Base-by-base conservation (phyloP, 768 basidiomycete species). In the Mycena olivaceomarginata region DNA sequence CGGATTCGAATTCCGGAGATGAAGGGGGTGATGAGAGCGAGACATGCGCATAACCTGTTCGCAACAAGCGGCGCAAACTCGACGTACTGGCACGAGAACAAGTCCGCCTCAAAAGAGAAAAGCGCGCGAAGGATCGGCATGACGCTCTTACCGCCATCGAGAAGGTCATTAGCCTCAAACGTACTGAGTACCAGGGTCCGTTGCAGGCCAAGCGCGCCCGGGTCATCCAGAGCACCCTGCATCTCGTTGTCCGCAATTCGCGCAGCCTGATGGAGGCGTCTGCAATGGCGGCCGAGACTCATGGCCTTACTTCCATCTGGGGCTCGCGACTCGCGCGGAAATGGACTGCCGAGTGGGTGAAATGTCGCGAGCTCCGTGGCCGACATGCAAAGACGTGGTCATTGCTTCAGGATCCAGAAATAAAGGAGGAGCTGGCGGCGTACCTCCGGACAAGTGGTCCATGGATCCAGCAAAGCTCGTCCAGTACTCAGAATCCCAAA, bases 371-470 rank as follows among this genome's bases (percentile, higher is more conserved):
- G 15, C 39, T 70, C 25, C 69, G 22, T 9, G 53, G 53, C 9
- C 53, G 53, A 1, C 53, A 56, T 12, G 40, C 69, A 0, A 70
- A 70, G 16, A 46, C 43, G 0, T 60, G 43, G 39, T 70, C 69
- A 5, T 12, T 70, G 53, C 43, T 70, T 4, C 18, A 70, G 5
- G 69, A 70, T 10, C 69, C 69, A 0, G 69, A n/a, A 20, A 40
- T 70, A 22, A 59, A 45, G 22, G 69, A 40, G n/a, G 69, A 57
- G 20, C 7, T 70, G 18, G 20, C 1, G n/a, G 9, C 68, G 13
- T 83, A 74, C 57, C 16, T 83, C 18, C 79, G 80, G 1, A 83
- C 70, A 83, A 83, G 71, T 83, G 83, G 82, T 67, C 83, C 13
- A 81, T 82, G 73, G 68, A 84, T 62, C 84, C 83, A 0, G 68